Evolutionary conservation across 2,329 filamentous ascomycete species (phyloP), one percentile per base, ranked within the genome.

Genomic region (Nemania diffusa): DNA sequence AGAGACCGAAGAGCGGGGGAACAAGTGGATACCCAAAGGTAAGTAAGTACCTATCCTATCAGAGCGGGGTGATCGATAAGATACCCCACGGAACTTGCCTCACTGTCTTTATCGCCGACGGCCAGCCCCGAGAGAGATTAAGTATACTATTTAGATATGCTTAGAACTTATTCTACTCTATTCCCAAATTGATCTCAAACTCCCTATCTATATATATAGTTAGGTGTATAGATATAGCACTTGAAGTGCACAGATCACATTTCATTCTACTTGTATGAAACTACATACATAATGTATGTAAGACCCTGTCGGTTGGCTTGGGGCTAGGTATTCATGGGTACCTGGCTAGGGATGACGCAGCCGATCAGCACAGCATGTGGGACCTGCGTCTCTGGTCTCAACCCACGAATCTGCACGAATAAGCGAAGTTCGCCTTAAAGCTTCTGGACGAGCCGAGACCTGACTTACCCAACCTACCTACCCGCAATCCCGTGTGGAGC

Each of bases 301-400:
- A 17, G 5, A 20, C 40, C 40, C 40, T 6, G n/a, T 9, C n/a
- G 40, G 20, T 5, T 44, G 40, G 40, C 40, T 7, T 44, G 17
- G 40, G n/a, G 17, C 13, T 29, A 46, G 42, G 42, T 4, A 29
- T 32, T 32, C 29, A 32, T 32, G 26, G 50, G 26, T 29, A 29
- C 17, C 17, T 11, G 26, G 15, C 3, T 22, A 20, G n/a, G 24
- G 34, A 53, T 53, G 48, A 53, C 50, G 50, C 50, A 53, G 15
- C n/a, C 26, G 26, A 29, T 53, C 27, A 29, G 48, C 48, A 29
- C 15, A 13, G 48, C 48, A 29, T 52, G 48, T 52, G 50, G 50
- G 50, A 53, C 50, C 50, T 53, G 50, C 50, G 17, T 53, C 50
- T 32, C 27, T 53, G 50, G 50, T 20, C 26, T 53, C 27, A 26